Evolutionary conservation across 2,329 filamentous ascomycete species (phyloP).

Genomic region (Ceratocystis albifundus): DNA sequence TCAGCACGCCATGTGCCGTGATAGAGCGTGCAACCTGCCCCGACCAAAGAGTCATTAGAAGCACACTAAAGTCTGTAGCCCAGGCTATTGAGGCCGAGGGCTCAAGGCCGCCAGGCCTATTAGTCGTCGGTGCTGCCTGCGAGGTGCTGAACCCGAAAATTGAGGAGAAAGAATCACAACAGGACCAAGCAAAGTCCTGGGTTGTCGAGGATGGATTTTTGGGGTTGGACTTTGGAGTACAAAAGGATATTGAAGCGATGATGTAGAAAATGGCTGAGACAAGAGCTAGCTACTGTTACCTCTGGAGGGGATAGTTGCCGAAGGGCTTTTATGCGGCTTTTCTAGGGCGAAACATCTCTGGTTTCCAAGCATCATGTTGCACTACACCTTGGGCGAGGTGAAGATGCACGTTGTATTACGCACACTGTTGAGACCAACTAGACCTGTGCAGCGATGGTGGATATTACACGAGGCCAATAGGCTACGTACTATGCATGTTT

Average conservation of each 20-base stretch:
- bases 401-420: too few species aligned
- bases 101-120: slow-evolving; percentile 72
- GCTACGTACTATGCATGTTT: too few species aligned
- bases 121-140: slow-evolving; percentile 78
- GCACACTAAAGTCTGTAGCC: slow-evolving; percentile 67
- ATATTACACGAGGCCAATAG: too few species aligned
- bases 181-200: slow-evolving; percentile 55
- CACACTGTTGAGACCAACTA: too few species aligned
- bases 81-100: slow-evolving; percentile 81
- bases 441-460: too few species aligned
- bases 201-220: slow-evolving; percentile 76
- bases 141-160: slow-evolving; percentile 52
- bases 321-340: too few species aligned
- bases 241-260: slow-evolving; percentile 19
- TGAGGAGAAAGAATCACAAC: background rate
- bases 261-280: background rate
- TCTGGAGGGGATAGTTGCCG: too few species aligned
- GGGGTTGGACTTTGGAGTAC: slow-evolving; percentile 48
- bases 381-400: too few species aligned
- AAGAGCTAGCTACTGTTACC: too few species aligned
- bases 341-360: too few species aligned
- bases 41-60: slow-evolving; percentile 85
- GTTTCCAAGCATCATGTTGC: too few species aligned
- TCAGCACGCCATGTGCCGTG: slow-evolving; percentile 75
- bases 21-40: slow-evolving; percentile 88